Evolutionary conservation across 2,329 filamentous ascomycete species (phyloP), one percentile per base, ranked within the genome.

Genomic region (Paramyrothecium roridum): DNA sequence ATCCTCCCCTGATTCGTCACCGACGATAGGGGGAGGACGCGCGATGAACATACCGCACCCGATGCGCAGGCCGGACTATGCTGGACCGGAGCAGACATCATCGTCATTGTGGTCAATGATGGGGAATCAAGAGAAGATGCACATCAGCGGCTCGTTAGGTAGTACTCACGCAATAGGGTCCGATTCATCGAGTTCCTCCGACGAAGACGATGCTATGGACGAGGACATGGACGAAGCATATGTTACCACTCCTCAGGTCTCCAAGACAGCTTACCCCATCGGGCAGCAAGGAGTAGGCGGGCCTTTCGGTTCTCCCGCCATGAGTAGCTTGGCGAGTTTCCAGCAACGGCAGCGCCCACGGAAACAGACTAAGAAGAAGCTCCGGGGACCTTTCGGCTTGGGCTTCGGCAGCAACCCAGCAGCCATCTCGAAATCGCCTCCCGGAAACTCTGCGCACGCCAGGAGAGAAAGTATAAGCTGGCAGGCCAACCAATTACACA

Each of bases 381-480:
- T 68, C 12, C 76, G 80, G 10, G 76, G 76, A 1, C 72, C 78
- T 2, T 64, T 82, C 10, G 77, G 80, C 2, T 66, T 84, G 16
- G 80, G 80, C 2, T 83, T 84, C 59, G 76, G 76, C 57, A 71
- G 76, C 30, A 65, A 73, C 8, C 63, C 71, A 3, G 68, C 73
- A 11, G 69, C 72, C 19, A 66, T 87, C 1, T 90, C 91, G 12
- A 86, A 85, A 55, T 96, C 92, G 17, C 92, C 93, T 11, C 90
- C 93, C 10, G 77, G 73, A 64, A 58, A 69, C 62, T 58, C 72
- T 43, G 60, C 76, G 3, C 77, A 81, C 43, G 81, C 88, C 10
- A 82, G 93, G 48, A 82, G 93, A 47, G 93, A 97, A 71, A 96
- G 91, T 70, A 86, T 98, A 57, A 96, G 90, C 61, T 86, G 95